Percentiles rank a stretch among this genome's conserved stretches.
phyloP scores from a whole-genome alignment of 768 basidiomycete species.

The Agaricus sinodeliciosus region DNA sequence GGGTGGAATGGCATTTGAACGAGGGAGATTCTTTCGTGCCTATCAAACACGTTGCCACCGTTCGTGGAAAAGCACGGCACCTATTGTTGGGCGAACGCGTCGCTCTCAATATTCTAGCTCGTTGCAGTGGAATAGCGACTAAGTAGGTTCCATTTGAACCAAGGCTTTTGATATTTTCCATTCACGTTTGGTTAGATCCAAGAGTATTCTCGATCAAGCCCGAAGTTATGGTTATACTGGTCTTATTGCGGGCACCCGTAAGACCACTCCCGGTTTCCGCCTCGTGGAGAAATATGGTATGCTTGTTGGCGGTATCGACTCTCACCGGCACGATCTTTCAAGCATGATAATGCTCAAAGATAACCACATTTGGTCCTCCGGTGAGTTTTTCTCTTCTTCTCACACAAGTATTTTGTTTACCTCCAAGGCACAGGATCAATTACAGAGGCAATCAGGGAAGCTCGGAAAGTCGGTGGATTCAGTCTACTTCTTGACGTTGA shows the following conservation, averaged over 20 bases:
- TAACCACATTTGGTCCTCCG: conserved; percentile 97
- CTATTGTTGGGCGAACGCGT: conserved; percentile 89
- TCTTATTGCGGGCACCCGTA: conserved; percentile 89
- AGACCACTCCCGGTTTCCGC: conserved; percentile 96
- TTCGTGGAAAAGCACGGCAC: conserved; percentile 81
- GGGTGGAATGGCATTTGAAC: conserved; percentile 88
- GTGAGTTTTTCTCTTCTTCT: conserved; percentile 30
- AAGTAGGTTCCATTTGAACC: conserved; percentile 45
- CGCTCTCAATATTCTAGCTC: conserved; percentile 86
- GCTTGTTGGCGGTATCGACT: conserved; percentile 94
- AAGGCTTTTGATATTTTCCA: background rate
- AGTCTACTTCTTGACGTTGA: conserved; percentile 90
- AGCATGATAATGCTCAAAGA: conserved; percentile 99
- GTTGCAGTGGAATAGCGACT: conserved; percentile 96
- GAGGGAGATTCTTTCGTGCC: conserved; percentile 84
- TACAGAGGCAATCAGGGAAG: conserved; percentile 76
- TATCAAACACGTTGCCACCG: conserved; percentile 82
- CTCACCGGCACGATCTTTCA: conserved; percentile 93
- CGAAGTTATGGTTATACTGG: conserved; percentile 75
- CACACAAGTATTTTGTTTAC: conserved; percentile 5
- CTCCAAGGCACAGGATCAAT: conserved; percentile 62
- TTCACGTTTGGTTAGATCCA: conserved; percentile 51
- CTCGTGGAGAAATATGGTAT: conserved; percentile 98
- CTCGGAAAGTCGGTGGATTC: conserved; percentile 90
- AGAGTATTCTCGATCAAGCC: conserved; percentile 73